phyloP scores from a whole-genome alignment of 2,329 filamentous ascomycete genomes.

The Trichoderma pleuroti region DNA sequence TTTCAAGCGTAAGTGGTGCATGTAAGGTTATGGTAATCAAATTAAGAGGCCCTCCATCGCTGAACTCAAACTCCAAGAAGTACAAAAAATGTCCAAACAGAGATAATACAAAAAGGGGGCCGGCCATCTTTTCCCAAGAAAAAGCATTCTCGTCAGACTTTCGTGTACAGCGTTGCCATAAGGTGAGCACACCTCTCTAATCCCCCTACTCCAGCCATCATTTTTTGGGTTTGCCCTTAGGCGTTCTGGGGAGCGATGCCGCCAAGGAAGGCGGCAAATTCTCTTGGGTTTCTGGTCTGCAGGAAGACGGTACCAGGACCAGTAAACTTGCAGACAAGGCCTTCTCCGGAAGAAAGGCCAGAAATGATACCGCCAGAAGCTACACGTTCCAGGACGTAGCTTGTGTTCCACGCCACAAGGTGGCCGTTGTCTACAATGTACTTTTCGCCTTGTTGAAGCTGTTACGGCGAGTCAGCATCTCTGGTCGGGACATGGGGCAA shows the following conservation, averaged over 20 bases:
- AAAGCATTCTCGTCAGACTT: neutral
- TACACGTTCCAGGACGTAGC: constrained; percentile 86
- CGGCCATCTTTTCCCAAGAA: neutral
- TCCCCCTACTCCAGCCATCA: neutral
- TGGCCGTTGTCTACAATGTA: constrained; percentile 94
- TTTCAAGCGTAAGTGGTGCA: neutral
- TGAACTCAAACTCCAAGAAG: neutral
- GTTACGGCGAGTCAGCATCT: neutral
- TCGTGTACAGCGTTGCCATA: neutral
- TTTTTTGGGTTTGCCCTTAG: constrained; percentile 18
- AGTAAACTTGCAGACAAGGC: constrained; percentile 89
- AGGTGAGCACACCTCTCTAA: neutral
- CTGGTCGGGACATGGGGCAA: neutral
- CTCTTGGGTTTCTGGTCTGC: constrained; percentile 80
- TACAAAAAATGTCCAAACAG: neutral
- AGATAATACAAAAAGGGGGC: neutral
- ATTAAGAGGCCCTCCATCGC: neutral
- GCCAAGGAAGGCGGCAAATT: constrained; percentile 51
- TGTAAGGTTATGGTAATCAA: neutral
- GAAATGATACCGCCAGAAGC: constrained; percentile 91
- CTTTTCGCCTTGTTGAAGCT: constrained; percentile 67
- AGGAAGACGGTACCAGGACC: constrained; percentile 88
- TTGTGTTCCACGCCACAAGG: constrained; percentile 93
- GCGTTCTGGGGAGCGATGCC: constrained; percentile 40
- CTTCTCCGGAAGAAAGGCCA: constrained; percentile 76